Evolutionary conservation across 495 filamentous ascomycete genomes (phyloP).

Genomic region (Mytilinidion resinicola): DNA sequence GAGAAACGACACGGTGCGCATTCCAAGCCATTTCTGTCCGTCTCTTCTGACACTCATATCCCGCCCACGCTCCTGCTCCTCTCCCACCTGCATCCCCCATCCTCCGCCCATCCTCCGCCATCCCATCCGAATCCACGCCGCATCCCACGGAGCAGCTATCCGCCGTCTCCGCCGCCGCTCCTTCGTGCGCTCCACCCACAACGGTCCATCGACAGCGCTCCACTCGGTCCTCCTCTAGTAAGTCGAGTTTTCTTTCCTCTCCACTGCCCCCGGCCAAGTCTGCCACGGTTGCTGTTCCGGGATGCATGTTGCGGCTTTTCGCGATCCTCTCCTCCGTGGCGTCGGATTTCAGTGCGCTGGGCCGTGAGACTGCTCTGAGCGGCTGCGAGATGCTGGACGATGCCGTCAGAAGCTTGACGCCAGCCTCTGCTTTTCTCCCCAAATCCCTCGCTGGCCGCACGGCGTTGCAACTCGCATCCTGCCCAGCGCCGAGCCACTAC

Average conservation of each 20-base stretch:
- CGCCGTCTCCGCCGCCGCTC: background rate
- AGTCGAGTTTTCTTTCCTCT: background rate
- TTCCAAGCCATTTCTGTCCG: too few species aligned
- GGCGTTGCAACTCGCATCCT: background rate
- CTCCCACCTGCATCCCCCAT: background rate
- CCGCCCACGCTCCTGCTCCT: background rate
- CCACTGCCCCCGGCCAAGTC: background rate
- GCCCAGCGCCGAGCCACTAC: background rate
- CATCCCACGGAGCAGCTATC: background rate
- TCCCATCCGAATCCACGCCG: background rate
- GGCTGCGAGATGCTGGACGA: too few species aligned
- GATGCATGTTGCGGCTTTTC: too few species aligned
- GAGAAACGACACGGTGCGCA: slow-evolving; percentile 3
- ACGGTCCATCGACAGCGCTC: background rate
- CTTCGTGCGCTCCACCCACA: background rate
- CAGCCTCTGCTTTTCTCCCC: too few species aligned
- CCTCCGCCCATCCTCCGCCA: background rate
- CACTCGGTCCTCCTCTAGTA: background rate
- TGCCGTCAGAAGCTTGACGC: too few species aligned
- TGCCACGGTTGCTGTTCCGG: background rate
- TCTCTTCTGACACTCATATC: background rate
- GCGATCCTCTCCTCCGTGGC: too few species aligned
- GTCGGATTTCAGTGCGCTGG: too few species aligned
- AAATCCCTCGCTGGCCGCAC: too few species aligned
- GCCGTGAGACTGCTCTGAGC: too few species aligned